Percentiles rank a stretch among this genome's conserved stretches.
Evolutionary conservation across 2,329 filamentous ascomycete genomes (phyloP).

Genomic region (Talaromyces sp.): DNA sequence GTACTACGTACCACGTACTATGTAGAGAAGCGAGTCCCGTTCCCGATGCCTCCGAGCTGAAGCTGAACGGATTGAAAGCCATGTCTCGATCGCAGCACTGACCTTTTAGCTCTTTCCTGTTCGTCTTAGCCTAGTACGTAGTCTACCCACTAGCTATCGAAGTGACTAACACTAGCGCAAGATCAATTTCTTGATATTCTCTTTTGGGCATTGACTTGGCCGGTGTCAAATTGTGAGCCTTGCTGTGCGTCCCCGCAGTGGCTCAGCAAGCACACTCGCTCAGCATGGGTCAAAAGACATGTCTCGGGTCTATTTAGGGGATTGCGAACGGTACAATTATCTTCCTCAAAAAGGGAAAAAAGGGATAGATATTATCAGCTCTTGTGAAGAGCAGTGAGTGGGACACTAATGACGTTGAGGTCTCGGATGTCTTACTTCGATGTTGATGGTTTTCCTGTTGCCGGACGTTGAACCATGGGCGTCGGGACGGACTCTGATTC

Average conservation of each 20-base stretch:
- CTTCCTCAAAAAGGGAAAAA: neutral
- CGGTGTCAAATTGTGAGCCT: neutral
- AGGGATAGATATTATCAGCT: too few relatives aligned
- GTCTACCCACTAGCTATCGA: neutral
- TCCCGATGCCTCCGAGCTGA: neutral
- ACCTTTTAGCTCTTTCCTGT: neutral
- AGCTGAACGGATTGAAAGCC: neutral
- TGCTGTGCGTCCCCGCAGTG: neutral
- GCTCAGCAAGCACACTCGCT: conserved; percentile 4
- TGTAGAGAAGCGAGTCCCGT: neutral
- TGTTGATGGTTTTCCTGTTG: neutral
- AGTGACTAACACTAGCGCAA: neutral
- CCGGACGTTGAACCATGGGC: neutral
- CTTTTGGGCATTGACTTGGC: neutral
- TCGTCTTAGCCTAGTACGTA: neutral
- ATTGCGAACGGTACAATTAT: too few relatives aligned
- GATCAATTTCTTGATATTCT: neutral
- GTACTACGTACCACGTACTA: too few relatives aligned
- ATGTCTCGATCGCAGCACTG: neutral
- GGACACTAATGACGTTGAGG: neutral
- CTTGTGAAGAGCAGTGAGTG: neutral
- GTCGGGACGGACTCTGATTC: neutral
- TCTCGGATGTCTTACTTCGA: neutral
- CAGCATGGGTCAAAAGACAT: neutral
- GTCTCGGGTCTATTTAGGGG: conserved; percentile 3